These are phyloP conservation scores for Sungouiella blattae DNA, from an alignment of 805 yeast genomes.

Conservation along the genomic window DNA sequence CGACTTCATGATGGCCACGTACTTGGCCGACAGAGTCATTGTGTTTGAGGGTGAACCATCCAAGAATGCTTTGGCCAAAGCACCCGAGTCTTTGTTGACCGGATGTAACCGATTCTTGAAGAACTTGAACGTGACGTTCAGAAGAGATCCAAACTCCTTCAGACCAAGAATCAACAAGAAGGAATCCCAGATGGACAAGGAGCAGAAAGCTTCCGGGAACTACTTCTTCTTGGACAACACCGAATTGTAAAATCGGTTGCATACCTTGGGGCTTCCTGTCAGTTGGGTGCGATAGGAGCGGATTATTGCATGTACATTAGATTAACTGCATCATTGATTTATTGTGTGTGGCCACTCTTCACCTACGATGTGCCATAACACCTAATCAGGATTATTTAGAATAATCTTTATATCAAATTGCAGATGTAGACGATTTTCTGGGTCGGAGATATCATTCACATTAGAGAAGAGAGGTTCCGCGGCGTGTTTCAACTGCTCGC, in stretches of 20 bases:
- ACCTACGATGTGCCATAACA: slow-evolving; percentile 15
- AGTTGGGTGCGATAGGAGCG: slow-evolving; percentile 7
- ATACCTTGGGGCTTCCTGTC: slow-evolving; percentile 2
- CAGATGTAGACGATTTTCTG: too few relatives aligned
- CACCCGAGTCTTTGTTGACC: slow-evolving; percentile 90
- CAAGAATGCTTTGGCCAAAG: slow-evolving; percentile 73
- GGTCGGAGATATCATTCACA: too few relatives aligned
- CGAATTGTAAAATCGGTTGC: slow-evolving; percentile 28
- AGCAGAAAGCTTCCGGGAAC: slow-evolving; percentile 89
- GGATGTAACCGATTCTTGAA: slow-evolving; percentile 97
- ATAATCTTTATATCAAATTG: slow-evolving; percentile 6
- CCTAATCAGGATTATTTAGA: slow-evolving; percentile 12
- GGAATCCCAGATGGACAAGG: slow-evolving; percentile 98
- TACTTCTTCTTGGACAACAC: slow-evolving; percentile 88
- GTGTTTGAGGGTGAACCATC: slow-evolving; percentile 97
- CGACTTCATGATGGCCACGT: slow-evolving; percentile 99
- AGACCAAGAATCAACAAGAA: slow-evolving; percentile 98
- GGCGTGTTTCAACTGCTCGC: too few relatives aligned
- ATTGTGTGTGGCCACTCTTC: slow-evolving; percentile 15
- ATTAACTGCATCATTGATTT: slow-evolving; percentile 7
- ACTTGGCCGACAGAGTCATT: slow-evolving; percentile 97
- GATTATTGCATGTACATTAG: slow-evolving; percentile 18
- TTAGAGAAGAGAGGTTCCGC: too few relatives aligned
- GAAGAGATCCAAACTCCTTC: slow-evolving; percentile 98
- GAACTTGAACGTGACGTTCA: slow-evolving; percentile 94